phyloP scores from a whole-genome alignment of 169 alveolate species.

The Plasmodium sp. region DNA sequence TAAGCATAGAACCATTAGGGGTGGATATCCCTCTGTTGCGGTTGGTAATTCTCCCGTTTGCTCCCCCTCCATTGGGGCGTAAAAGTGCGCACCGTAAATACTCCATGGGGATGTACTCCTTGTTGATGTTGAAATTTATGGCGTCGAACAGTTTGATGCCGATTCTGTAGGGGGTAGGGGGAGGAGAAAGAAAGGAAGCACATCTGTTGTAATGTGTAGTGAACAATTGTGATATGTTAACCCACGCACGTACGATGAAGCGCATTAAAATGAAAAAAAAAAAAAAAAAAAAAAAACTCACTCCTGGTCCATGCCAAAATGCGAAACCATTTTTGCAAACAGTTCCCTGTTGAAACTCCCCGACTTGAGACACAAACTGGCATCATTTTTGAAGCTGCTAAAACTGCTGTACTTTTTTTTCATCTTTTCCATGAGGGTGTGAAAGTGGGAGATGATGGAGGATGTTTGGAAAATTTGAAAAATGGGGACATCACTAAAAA shows the following conservation, averaged over 20 bases:
- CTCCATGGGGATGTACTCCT: constrained; percentile 70
- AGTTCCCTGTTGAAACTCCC: constrained; percentile 10
- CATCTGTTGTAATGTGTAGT: neutral
- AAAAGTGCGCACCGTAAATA: constrained; percentile 35
- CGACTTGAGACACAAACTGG: neutral
- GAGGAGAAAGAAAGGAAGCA: neutral
- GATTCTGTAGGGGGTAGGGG: constrained; percentile 19
- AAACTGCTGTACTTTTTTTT: constrained; percentile 14
- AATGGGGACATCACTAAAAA: constrained; percentile 59
- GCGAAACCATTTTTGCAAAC: neutral
- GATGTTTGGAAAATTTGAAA: constrained; percentile 55
- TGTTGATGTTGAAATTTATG: constrained; percentile 49
- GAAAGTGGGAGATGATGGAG: constrained; percentile 54
- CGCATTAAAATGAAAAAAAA: neutral
- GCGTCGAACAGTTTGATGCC: constrained; percentile 40
- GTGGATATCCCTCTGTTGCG: too few species aligned
- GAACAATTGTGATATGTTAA: neutral
- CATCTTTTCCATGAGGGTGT: constrained; percentile 11
- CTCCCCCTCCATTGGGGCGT: neutral
- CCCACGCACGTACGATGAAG: neutral
- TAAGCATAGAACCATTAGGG: neutral
- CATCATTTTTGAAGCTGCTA: constrained; percentile 5
- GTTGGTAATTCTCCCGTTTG: neutral
- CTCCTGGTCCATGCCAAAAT: constrained; percentile 21
- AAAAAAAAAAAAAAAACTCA: neutral